Base-by-base conservation (phyloP, 768 basidiomycete genomes). In the Suillus clintonianus region DNA sequence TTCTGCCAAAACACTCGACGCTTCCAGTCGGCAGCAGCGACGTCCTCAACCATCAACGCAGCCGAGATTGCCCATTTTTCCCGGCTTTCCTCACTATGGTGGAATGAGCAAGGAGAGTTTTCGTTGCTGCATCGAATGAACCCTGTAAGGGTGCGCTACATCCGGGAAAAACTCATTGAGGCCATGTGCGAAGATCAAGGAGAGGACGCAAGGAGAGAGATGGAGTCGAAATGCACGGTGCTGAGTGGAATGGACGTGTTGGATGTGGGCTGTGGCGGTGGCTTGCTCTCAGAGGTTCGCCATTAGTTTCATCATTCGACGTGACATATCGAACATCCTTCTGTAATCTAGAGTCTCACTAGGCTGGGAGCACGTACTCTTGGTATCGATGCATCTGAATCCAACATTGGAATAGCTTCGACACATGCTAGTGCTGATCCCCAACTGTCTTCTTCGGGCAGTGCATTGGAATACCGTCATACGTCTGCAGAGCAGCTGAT, bases 191-290 rank as follows among this genome's bases (percentile, higher is more conserved):
- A 91, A 47, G 85, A 86, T 53, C 71, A 78, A 4, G 76, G 77
- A 32, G 77, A 81, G 3, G 72, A 79, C 9, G 59, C 42, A 5
- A 71, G 71, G 27, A 61, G 63, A 27, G 74, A 75, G 61, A 78
- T 64, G 71, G 77, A 59, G 55, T 70, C 62, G 43, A 69, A 69
- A 34, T 64, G 67, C 66, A 77, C 68, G 6, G 76, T 80, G 9
- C 78, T 99, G 34, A 74, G 77, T 4, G 94, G 90, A 0, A 77
- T 90, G 71, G 85, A 90, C 63, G 87, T 92, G 15, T 79, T 98
- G 59, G 96, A 98, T 72, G 89, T 98, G 3, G 97, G 97, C 0
- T 99, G 97, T 73, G 97, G 97, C 8, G 97, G 97, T 0, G 97
- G 97, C 0, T 78, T 99, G 63, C 81, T 99, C 62, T 90, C 93